Base-by-base conservation (phyloP, 2,329 filamentous ascomycete species). In the Blastomyces parvus region DNA sequence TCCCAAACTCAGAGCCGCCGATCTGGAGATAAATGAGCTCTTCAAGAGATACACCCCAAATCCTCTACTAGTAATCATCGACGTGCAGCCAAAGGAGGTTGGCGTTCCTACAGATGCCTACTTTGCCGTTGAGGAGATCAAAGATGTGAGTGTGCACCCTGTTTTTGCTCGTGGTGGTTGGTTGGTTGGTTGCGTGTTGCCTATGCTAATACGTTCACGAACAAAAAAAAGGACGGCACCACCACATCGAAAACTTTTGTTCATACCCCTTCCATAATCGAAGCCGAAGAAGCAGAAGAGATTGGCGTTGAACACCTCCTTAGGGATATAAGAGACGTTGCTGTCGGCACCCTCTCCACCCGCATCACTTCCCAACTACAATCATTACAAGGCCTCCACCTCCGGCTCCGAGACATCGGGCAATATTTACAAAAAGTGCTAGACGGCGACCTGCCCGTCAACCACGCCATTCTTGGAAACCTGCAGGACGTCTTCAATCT, bases 401-500 rank as follows among this genome's bases (percentile, higher is more conserved):
- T 96, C 69, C 89, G 94, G 67, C 84, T 99, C 73, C 89, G 92
- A 74, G 94, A 99, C 75, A 99, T 99, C 72, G 91, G 92, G 64
- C 85, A 89, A 70, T 99, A 99, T 77, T 86, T 99, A 36, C 90
- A 96, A 76, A 97, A 97, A 77, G 94, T 99, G 11, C 86, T 97
- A 64, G 90, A 96, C 74, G 89, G 89, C 69, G 88, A 96, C 70
- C 84, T 99, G 44, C 94, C 94, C 4, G 88, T 97, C 73, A 99
- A 99, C 80, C 94, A 99, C 74, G 91, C 91, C 63, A 97, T 99
- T 66, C 85, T 99, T 36, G 94, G 93, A 69, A 96, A 97, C 74
- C 87, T 99, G n/a, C 94, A 99, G 80, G 94, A 99, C 73, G 91
- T 97, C 66, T 99, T 99, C 84, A 99, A 99, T 79, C 87, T 99